phyloP scores from a whole-genome alignment of 2,329 filamentous ascomycete genomes.

The Calcarisporium arbuscula region DNA sequence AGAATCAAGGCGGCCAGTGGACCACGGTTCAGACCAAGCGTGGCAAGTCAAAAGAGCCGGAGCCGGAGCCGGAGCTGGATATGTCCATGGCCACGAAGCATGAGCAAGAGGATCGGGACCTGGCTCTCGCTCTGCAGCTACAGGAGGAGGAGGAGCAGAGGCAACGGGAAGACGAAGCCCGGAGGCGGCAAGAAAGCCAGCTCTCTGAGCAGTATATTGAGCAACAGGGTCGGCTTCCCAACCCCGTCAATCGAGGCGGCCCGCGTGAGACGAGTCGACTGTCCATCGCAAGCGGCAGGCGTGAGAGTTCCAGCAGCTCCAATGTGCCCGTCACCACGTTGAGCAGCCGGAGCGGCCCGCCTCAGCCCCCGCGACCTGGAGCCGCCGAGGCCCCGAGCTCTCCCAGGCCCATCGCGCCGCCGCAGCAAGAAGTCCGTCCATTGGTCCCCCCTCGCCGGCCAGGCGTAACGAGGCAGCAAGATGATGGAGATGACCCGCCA shows the following conservation, averaged over 20 bases:
- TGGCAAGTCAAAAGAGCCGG: conserved; percentile 20
- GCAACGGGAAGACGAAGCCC: conserved; percentile 58
- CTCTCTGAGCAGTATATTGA: conserved; percentile 67
- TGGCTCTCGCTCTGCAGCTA: conserved; percentile 84
- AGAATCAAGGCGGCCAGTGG: conserved; percentile 38
- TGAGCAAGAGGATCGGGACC: conserved; percentile 75
- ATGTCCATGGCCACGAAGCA: conserved; percentile 33
- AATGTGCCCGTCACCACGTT: conserved; percentile 3
- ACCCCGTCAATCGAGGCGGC: conserved; percentile 16
- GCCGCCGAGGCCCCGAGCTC: too few species aligned
- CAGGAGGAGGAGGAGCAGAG: conserved; percentile 90
- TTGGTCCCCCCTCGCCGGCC: conserved; percentile 29
- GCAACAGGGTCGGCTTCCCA: conserved; percentile 44
- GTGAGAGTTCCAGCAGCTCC: conserved; percentile 17
- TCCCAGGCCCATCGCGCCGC: conserved; percentile 7
- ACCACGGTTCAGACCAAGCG: conserved; percentile 41
- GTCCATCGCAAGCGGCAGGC: conserved; percentile 9
- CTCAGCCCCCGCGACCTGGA: too few species aligned
- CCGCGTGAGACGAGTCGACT: conserved; percentile 2
- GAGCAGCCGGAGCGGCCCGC: too few species aligned
- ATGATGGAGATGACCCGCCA: conserved; percentile 44
- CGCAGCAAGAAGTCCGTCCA: conserved; percentile 35
- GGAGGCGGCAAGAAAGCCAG: conserved; percentile 58
- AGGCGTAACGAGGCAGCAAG: conserved; percentile 28
- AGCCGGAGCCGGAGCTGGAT: conserved; percentile 17